phyloP scores from a whole-genome alignment of 73 alveolate genomes.

The Paramecium sonneborni region DNA sequence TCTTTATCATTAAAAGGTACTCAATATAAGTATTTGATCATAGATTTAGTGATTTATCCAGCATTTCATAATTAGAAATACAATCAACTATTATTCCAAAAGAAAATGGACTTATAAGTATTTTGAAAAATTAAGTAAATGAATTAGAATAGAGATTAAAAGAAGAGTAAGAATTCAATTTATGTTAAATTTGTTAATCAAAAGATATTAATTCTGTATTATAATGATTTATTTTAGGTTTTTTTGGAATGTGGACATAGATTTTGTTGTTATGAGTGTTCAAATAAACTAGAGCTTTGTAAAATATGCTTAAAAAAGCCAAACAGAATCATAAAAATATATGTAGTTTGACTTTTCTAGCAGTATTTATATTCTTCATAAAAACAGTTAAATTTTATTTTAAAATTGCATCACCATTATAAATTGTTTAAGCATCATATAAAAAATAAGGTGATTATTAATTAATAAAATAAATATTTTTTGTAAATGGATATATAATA shows the following conservation, averaged over 20 bases:
- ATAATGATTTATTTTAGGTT: not conserved
- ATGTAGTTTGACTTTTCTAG: slow-evolving; percentile 42
- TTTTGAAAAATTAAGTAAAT: not conserved
- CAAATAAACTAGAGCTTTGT: slow-evolving; percentile 42
- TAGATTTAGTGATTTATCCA: slow-evolving; percentile 40
- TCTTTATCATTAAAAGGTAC: not conserved
- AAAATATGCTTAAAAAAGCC: slow-evolving; percentile 35
- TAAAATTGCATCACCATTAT: not conserved
- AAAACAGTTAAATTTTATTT: not conserved
- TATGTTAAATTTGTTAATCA: slow-evolving; percentile 21
- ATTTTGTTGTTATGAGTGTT: slow-evolving; percentile 58
- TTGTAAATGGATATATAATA: not conserved
- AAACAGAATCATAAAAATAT: slow-evolving; percentile 30
- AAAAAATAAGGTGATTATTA: not conserved
- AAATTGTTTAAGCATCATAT: not conserved
- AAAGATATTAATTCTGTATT: slow-evolving; percentile 52
- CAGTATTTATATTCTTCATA: not conserved
- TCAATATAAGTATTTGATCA: slow-evolving; percentile 57
- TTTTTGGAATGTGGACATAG: slow-evolving; percentile 59
- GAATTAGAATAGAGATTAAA: slow-evolving; percentile 31
- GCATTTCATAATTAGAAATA: not conserved
- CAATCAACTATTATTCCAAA: not conserved
- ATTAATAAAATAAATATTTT: not conserved
- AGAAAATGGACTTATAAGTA: not conserved
- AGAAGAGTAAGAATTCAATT: slow-evolving; percentile 38